These are phyloP conservation scores for Pythium rishiriense DNA, from an alignment of 352 stramenopile genomes.

Conservation along the genomic window DNA sequence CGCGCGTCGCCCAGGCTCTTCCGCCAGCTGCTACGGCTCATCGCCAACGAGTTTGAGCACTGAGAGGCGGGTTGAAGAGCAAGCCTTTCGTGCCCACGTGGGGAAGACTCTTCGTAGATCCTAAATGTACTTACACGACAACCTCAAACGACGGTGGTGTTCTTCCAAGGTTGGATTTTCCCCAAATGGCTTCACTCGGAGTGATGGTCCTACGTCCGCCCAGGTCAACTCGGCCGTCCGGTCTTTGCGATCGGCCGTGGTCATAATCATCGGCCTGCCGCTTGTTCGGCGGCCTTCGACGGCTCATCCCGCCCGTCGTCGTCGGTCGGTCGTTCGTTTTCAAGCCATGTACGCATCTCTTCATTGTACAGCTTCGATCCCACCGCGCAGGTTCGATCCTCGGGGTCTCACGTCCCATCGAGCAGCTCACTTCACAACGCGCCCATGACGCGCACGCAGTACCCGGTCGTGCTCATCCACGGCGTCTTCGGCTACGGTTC, in stretches of 20 bases:
- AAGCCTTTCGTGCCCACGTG: too few relatives aligned
- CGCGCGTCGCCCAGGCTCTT: constrained; percentile 21
- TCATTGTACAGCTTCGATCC: neutral
- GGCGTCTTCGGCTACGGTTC: constrained; percentile 63
- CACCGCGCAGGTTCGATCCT: neutral
- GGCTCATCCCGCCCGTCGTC: neutral
- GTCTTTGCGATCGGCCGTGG: neutral
- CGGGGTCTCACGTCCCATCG: neutral
- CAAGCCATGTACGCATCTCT: neutral
- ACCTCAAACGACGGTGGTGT: constrained; percentile 1
- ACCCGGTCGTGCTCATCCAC: constrained; percentile 67
- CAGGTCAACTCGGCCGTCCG: too few relatives aligned
- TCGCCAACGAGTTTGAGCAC: constrained; percentile 26
- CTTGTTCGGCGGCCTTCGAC: constrained; percentile 10
- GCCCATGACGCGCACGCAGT: constrained; percentile 36
- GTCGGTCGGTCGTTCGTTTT: constrained; percentile 1
- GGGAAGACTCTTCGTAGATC: too few relatives aligned
- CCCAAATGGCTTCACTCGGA: constrained; percentile 4
- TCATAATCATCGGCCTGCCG: constrained; percentile 24
- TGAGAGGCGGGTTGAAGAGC: neutral
- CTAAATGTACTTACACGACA: constrained; percentile 4
- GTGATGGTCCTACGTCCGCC: constrained; percentile 16
- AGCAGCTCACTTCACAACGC: neutral
- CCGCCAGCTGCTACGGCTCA: constrained; percentile 22
- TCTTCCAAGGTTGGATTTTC: neutral